Conservation (phyloP, 1,284 basidiomycete species). For the Leccinum insigne region DNA sequence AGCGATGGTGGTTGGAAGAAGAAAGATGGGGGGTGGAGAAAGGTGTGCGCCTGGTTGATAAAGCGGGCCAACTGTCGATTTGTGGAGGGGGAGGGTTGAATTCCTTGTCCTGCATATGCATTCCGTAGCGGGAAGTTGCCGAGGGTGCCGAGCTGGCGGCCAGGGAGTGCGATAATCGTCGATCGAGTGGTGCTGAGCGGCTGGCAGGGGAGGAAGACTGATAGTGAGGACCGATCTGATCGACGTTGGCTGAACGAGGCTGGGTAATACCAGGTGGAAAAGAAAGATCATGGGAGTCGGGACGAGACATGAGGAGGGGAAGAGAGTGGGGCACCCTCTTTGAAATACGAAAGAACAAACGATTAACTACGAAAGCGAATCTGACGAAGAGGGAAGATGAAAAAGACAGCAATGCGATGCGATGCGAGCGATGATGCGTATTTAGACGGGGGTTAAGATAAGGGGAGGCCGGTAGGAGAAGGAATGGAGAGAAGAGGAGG, state of each 20-base stretch:
- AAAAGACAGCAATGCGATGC: slow-evolving; percentile 38
- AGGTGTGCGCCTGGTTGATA: slow-evolving; percentile 50
- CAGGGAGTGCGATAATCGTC: slow-evolving; percentile 19
- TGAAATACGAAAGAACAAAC: slow-evolving; percentile 25
- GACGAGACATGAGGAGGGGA: slow-evolving; percentile 36
- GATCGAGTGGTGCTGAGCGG: slow-evolving; percentile 22
- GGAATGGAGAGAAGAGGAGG: slow-evolving; percentile 16
- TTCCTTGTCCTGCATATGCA: slow-evolving; percentile 37
- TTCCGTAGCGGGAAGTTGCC: slow-evolving; percentile 36
- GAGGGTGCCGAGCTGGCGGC: slow-evolving; percentile 23
- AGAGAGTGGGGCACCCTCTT: slow-evolving; percentile 3
- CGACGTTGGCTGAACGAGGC: slow-evolving; percentile 20
- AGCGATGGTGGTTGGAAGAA: slow-evolving; percentile 35
- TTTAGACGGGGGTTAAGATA: slow-evolving; percentile 37
- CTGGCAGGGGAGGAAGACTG: slow-evolving; percentile 15
- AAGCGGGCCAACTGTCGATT: slow-evolving; percentile 29
- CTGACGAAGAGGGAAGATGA: slow-evolving; percentile 20
- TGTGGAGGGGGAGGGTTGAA: slow-evolving; percentile 24
- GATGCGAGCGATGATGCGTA: slow-evolving; percentile 31
- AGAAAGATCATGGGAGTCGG: slow-evolving; percentile 46
- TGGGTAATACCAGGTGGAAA: slow-evolving; percentile 36
- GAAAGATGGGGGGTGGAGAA: slow-evolving; percentile 27
- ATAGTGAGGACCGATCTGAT: slow-evolving; percentile 19
- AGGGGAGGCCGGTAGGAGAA: slow-evolving; percentile 13
- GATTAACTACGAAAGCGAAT: slow-evolving; percentile 37